A percentile compares a stretch with the other conserved stretches of the same genome.
phyloP scores from a whole-genome alignment of 2,329 filamentous ascomycete genomes.

The Onygenales sp. region DNA sequence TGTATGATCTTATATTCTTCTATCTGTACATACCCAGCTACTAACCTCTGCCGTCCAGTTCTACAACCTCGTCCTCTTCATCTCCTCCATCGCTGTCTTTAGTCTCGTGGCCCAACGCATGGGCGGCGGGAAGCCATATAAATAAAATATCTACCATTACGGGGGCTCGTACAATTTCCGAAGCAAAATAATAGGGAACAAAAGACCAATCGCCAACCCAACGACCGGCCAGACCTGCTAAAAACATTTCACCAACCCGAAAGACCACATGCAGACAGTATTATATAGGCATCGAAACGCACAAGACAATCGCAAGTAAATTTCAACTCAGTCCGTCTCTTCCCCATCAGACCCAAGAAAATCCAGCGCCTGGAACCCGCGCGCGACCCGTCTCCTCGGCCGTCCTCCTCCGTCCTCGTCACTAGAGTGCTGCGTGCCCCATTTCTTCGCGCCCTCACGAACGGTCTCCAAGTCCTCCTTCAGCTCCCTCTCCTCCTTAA shows the following conservation, averaged over 20 bases:
- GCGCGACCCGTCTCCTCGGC: conserved; percentile 31
- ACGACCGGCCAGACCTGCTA: background rate
- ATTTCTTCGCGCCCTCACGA: conserved; percentile 67
- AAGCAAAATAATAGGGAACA: background rate
- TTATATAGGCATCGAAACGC: background rate
- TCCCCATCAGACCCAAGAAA: conserved; percentile 60
- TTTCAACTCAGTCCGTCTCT: conserved; percentile 38
- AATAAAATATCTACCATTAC: conserved; percentile 16
- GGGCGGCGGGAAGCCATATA: conserved; percentile 35
- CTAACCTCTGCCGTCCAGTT: conserved; percentile 50
- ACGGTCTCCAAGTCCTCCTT: conserved; percentile 76
- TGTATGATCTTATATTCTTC: conserved; percentile 43
- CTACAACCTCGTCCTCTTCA: conserved; percentile 93
- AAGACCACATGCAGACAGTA: background rate
- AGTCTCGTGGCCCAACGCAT: conserved; percentile 86
- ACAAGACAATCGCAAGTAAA: background rate
- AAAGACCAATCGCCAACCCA: background rate
- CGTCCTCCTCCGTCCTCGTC: conserved; percentile 33
- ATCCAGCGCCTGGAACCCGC: conserved; percentile 36
- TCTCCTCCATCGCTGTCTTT: conserved; percentile 91
- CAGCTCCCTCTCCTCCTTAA: conserved; percentile 80
- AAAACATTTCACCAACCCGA: background rate
- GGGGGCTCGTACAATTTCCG: background rate
- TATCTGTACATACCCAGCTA: background rate
- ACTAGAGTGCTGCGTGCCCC: conserved; percentile 50